A percentile compares a stretch with the other conserved stretches of the same genome.
Conservation (phyloP, 768 basidiomycete species). For the Lentinus tigrinus region DNA sequence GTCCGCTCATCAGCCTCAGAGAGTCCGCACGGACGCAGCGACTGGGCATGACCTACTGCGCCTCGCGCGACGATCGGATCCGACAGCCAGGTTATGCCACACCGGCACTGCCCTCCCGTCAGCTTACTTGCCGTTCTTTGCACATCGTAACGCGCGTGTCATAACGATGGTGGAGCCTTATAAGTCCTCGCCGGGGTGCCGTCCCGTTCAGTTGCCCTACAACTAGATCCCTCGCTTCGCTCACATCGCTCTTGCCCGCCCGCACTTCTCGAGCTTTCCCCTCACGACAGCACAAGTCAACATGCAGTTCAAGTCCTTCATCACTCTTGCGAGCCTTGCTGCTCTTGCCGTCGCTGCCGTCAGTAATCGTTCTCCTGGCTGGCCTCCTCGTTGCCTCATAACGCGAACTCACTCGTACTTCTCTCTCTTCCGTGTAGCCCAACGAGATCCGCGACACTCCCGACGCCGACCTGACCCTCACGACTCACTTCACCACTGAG, state of each 20-base stretch:
- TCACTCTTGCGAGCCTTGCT: constrained; percentile 11
- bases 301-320: constrained; percentile 17
- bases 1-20: background rate
- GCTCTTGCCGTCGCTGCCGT: constrained; percentile 5
- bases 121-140: background rate
- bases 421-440: background rate
- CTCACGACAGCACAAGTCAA: background rate
- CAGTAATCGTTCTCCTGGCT: background rate
- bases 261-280: background rate
- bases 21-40: background rate
- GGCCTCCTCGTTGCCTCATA: background rate
- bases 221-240: background rate
- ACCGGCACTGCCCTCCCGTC: constrained; percentile 2
- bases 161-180: background rate
- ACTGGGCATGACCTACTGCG: constrained; percentile 4
- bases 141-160: background rate
- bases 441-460: background rate
- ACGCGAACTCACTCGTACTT: too few relatives aligned
- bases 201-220: background rate
- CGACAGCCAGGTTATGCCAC: background rate
- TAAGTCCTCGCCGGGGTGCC: background rate
- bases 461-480: background rate
- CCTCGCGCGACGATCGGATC: constrained; percentile 15
- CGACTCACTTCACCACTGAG: constrained; percentile 10
- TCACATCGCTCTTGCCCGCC: background rate